A percentile compares a stretch with the other conserved stretches of the same genome.
Evolutionary conservation across 2,329 filamentous ascomycete genomes (phyloP).

Genomic region (Setomelanomma holmii): DNA sequence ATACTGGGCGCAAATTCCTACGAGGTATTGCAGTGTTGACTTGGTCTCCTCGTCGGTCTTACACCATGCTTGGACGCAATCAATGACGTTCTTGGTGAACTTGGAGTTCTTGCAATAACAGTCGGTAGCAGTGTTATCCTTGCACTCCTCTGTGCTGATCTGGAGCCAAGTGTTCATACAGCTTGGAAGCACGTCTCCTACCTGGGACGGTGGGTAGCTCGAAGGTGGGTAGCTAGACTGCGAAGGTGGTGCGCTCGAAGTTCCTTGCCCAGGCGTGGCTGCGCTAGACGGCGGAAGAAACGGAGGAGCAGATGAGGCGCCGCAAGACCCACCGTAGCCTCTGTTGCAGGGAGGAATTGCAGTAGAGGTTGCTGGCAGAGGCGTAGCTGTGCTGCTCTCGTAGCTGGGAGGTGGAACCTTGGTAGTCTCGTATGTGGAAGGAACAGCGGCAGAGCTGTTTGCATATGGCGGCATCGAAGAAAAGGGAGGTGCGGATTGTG

Average conservation of each 20-base stretch:
- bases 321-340: conserved; percentile 25
- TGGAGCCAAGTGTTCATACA: conserved; percentile 90
- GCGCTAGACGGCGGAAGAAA: conserved; percentile 25
- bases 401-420: conserved; percentile 9
- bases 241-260: background rate
- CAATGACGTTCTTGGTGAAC: conserved; percentile 80
- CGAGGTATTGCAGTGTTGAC: conserved; percentile 80
- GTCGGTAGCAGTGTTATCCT: conserved; percentile 78
- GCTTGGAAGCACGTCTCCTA: conserved; percentile 72
- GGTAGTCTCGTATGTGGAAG: conserved; percentile 9
- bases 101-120: conserved; percentile 87
- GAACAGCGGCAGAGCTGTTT: conserved; percentile 25
- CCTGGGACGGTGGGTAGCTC: conserved; percentile 58
- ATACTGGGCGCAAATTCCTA: conserved; percentile 85
- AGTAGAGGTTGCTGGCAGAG: conserved; percentile 10
- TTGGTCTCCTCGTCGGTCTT: conserved; percentile 67
- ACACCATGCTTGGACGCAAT: conserved; percentile 81
- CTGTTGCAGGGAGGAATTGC: conserved; percentile 14
- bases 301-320: conserved; percentile 15
- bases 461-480: conserved; percentile 18
- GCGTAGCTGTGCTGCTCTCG: conserved; percentile 12
- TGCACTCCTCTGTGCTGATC: conserved; percentile 71
- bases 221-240: conserved; percentile 25
- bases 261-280: background rate
- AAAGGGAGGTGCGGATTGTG: conserved; percentile 6